Evolutionary conservation across 306 rosid species (phyloP).

Genomic region (Prosopis cineraria): DNA sequence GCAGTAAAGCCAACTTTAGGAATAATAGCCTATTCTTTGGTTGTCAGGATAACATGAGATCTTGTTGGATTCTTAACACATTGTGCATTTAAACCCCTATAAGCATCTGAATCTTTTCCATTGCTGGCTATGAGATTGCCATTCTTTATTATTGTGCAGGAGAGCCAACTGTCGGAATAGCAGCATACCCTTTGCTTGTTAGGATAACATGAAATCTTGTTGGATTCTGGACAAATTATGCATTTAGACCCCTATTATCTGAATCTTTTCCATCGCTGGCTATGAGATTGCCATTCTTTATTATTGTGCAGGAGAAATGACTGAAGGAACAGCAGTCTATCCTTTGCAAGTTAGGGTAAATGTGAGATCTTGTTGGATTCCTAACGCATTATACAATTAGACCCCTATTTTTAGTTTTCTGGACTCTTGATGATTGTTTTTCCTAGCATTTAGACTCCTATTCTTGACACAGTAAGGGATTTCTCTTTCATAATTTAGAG

Average conservation of each 20-base stretch:
- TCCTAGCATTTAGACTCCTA: too few relatives aligned
- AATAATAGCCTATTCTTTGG: background rate
- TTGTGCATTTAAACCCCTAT: background rate
- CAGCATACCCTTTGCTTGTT: background rate
- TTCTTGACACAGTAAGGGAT: background rate
- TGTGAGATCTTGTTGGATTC: conserved; percentile 16
- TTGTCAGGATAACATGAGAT: conserved; percentile 20
- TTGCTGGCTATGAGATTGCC: background rate
- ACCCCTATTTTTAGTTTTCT: background rate
- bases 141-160: background rate
- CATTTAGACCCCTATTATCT: background rate
- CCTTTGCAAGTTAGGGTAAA: background rate
- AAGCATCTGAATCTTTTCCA: background rate
- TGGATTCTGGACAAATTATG: background rate
- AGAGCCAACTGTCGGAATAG: conserved; percentile 1
- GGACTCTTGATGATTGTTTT: background rate
- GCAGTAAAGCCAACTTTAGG: background rate
- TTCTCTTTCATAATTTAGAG: background rate
- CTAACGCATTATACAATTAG: background rate
- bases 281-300: background rate
- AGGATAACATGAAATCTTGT: conserved; percentile 20
- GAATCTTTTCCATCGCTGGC: background rate
- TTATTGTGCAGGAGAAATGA: conserved; percentile 1
- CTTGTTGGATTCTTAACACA: background rate
- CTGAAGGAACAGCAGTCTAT: background rate